Evolutionary conservation across 306 rosid species (phyloP), one percentile per base, ranked within the genome.

Genomic region (Echinosophora koreensis): DNA sequence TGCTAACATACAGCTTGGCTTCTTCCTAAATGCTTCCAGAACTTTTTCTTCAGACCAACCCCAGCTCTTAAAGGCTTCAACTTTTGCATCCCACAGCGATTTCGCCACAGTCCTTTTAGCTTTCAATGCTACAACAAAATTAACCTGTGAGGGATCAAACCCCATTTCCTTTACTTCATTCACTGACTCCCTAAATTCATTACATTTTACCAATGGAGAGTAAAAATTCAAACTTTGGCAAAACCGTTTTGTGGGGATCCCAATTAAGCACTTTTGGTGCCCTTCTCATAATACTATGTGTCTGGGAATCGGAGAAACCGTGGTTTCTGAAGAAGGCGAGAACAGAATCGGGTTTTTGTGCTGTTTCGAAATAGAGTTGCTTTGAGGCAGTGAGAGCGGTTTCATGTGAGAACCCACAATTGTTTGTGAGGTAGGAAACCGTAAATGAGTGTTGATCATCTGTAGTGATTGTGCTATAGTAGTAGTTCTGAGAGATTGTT

Each of bases 31-130:
- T 1, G 87, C 86, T 32, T 39, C 4, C 4, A 32, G 44, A 84
- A 66, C 8, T 61, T 58, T 85, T 4, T 84, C 87, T 15, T 88
- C 89, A 39, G 76, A 47, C 80, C 72, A 88, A 28, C 92, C 92
- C 88, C 85, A 88, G 18, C 55, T 76, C 72, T 60, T 81, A 42
- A 22, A 88, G 32, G 63, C 28, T 9, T 76, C 56, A 2, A 78
- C 57, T 57, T 84, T 88, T 7, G 61, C 68, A 10, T 84, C 47
- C 88, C 85, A 84, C 2, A 63, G 73, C 22, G 81, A 59, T 71
- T 80, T 60, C 1, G 46, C 57, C 78, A 79, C 16, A 12, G 66
- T 7, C 12, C 41, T 14, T 63, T 44, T 27, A 5, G 75, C 77
- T 6, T 12, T 7, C 13, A 82, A 55, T 0, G 86, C 90, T 0